Base-by-base conservation (phyloP, 148 eudicot species). In the Camellia japonica region DNA sequence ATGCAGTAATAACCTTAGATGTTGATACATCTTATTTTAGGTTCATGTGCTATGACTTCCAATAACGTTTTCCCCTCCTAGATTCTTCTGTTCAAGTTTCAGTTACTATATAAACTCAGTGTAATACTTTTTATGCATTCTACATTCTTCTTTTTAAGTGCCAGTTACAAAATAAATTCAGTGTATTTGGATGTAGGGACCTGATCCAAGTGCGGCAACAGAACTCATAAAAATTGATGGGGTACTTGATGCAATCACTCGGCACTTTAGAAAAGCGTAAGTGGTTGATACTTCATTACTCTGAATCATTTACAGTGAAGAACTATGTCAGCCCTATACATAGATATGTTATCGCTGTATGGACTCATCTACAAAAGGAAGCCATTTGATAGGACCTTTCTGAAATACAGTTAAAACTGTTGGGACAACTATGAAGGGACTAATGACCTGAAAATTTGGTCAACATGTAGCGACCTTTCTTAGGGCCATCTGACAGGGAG, bases 131-230 rank as follows among this genome's bases (percentile, higher is more conserved):
- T 61, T 43, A 42, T 16, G 5, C 43, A 8, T 66, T 60, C 46
- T 38, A 41, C 23, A 38, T 67, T 67, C 15, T 30, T 38, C 5
- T 20, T 38, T 78, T n/a, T 52, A 47, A 7, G 49, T 16, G 3
- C 54, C 11, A 66, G 44, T 78, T 67, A 13, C n/a, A 41, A 42
- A 2, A 65, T 54, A 54, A 51, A 38, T 38, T 43, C 56, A 65
- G 9, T 78, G 58, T 70, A 64, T 71, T 78, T 79, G 78, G 71
- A 79, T 85, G 82, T 81, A 96, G 99, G 99, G 98, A 77, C 98
- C 98, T 44, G 90, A 91, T 80, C 88, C 97, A 54, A 96, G 79
- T 87, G 99, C 92, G 86, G 98, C 99, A 81, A 91, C 93, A 19
- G 98, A 96, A 63, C 92, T 96, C 64, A 87, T 92, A 83, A 91